Base-by-base conservation (phyloP, 805 yeast species). In the Kodamaea kakaduensis region DNA sequence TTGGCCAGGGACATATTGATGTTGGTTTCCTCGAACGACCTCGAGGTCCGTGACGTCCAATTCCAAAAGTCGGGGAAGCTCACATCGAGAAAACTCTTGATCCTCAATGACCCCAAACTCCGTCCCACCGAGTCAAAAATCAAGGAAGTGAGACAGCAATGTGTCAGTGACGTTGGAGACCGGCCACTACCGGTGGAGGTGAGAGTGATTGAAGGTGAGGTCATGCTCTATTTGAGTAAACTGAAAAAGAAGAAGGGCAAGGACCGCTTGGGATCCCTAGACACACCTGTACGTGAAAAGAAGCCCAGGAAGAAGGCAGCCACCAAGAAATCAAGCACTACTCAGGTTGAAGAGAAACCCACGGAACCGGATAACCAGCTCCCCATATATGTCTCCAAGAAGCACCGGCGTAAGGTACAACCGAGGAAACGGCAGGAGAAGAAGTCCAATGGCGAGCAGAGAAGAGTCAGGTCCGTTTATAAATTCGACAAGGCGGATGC, bases 401-500 rank as follows among this genome's bases (percentile, higher is more conserved):
- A 41, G 18, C 45, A 44, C 25, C 29, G 45, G 17, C 39, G 51
- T 24, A 41, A 51, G 27, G 45, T 48, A 3, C 37, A 44, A 10
- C 30, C 44, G 26, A 30, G 24, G 21, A 27, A 44, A 28, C 23
- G 44, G 27, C 26, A 28, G 29, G 33, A 34, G 17, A 19, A 29
- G 17, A 34, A 28, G 15, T 20, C 25, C n/a, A 16, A 20, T 17
- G 17, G 21, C 9, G 37, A 34, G 19, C 25, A 16, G 32, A 31
- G 37, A 25, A 27, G 37, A 17, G 23, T 25, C 17, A 26, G 37
- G 23, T 26, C 37, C 5, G 26, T 34, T 21, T 22, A 18, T 21
- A 53, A 50, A 34, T 56, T 68, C 39, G 67, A 63, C 19, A 62
- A 65, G 30, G 45, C 62, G 4, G 81, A 82, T 40, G 66, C 75